Conservation (phyloP, 1,284 basidiomycete genomes). For the Irpex lacteus region DNA sequence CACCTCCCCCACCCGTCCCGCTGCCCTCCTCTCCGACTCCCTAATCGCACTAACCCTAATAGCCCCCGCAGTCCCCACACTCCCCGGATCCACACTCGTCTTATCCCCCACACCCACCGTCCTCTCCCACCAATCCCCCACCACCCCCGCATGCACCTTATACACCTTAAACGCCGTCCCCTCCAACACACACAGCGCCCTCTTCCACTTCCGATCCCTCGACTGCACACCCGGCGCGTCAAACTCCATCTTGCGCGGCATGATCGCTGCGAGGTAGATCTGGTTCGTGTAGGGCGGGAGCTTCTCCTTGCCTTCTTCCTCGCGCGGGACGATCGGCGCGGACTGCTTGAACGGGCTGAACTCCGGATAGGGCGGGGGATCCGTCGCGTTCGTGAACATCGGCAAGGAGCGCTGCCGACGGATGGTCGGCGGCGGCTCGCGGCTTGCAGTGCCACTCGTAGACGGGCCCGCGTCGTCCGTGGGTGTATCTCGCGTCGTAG, state of each 20-base stretch:
- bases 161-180: slow-evolving; percentile 90
- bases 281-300: slow-evolving; percentile 84
- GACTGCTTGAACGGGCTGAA: slow-evolving; percentile 29
- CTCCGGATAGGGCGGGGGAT: slow-evolving; percentile 51
- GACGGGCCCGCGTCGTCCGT: slow-evolving; percentile 7
- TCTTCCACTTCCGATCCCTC: slow-evolving; percentile 88
- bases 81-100: slow-evolving; percentile 20
- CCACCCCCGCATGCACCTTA: slow-evolving; percentile 33
- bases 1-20: neutral
- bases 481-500: slow-evolving; percentile 8
- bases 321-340: slow-evolving; percentile 40
- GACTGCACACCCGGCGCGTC: slow-evolving; percentile 81
- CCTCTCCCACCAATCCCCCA: slow-evolving; percentile 76
- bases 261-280: slow-evolving; percentile 80
- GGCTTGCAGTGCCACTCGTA: slow-evolving; percentile 11
- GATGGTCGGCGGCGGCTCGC: slow-evolving; percentile 27
- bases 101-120: slow-evolving; percentile 68
- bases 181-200: slow-evolving; percentile 87
- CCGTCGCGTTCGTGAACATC: slow-evolving; percentile 43
- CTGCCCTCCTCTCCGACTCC: slow-evolving; percentile 9
- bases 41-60: slow-evolving; percentile 22
- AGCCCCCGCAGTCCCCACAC: slow-evolving; percentile 20
- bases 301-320: slow-evolving; percentile 78
- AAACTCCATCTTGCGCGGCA: slow-evolving; percentile 97
- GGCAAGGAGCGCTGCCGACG: slow-evolving; percentile 58